Percentiles rank a stretch among this genome's conserved stretches.
Evolutionary conservation across 2,329 filamentous ascomycete genomes (phyloP).

Genomic region (Penicillium sp.): DNA sequence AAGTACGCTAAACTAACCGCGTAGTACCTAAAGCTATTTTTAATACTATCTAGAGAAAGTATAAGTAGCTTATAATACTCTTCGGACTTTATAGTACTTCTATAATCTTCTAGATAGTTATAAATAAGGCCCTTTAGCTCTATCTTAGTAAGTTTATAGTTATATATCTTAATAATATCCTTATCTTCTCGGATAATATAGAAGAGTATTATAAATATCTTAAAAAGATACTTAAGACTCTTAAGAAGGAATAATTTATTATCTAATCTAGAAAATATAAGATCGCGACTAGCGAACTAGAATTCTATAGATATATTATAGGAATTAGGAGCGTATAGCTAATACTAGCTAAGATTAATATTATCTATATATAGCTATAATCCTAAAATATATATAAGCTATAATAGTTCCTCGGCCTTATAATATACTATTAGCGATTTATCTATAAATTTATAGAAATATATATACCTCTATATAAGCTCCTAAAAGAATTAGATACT

Average conservation of each 20-base stretch:
- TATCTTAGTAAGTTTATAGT: not conserved
- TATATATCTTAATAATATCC: constrained; percentile 1
- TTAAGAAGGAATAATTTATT: not conserved
- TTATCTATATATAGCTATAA: not conserved
- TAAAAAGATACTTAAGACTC: not conserved
- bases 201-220: not conserved
- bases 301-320: not conserved
- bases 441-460: not conserved
- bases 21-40: not conserved
- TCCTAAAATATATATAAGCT: not conserved
- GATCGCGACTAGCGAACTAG: not conserved
- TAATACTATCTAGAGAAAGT: constrained; percentile 5
- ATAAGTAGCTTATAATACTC: not conserved
- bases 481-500: not conserved
- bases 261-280: not conserved
- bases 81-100: not conserved
- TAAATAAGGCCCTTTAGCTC: not conserved
- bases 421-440: not conserved
- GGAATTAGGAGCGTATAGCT: not conserved
- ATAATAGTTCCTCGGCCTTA: not conserved
- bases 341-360: not conserved
- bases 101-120: not conserved
- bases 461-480: not conserved
- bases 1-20: not conserved
- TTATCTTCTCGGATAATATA: not conserved